A percentile compares a stretch with the other conserved stretches of the same genome.
Evolutionary conservation across 192 early-diverging fungal species (phyloP).

Genomic region (Backusella australiensis): DNA sequence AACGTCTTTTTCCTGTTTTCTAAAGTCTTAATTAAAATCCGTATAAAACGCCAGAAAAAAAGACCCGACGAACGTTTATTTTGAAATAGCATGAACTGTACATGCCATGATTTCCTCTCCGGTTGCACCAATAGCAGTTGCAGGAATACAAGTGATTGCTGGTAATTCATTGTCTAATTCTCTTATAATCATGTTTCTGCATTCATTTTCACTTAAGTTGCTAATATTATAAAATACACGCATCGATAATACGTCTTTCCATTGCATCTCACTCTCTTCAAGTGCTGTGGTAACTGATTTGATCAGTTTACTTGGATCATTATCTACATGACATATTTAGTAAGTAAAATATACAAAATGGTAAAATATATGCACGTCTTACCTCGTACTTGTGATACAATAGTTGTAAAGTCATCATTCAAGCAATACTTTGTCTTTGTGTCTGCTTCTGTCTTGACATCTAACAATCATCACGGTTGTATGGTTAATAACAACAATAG

Average conservation of each 20-base stretch:
- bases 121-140: background rate
- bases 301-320: background rate
- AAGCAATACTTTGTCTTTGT: background rate
- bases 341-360: background rate
- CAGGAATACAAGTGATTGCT: conserved; percentile 4
- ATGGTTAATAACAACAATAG: background rate
- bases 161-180: background rate
- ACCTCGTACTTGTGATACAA: conserved; percentile 1
- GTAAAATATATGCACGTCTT: background rate
- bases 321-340: background rate
- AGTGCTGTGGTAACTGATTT: background rate
- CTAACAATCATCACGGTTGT: background rate
- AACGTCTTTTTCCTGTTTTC: too few relatives aligned
- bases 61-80: background rate
- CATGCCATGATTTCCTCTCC: conserved; percentile 2
- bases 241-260: background rate
- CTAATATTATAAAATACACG: conserved; percentile 3
- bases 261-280: background rate
- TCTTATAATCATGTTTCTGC: background rate
- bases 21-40: too few relatives aligned
- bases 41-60: background rate
- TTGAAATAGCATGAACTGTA: conserved; percentile 5
- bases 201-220: background rate
- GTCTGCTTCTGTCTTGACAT: background rate
- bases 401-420: background rate